Base-by-base conservation (phyloP, 768 basidiomycete genomes). In the Suillus discolor region DNA sequence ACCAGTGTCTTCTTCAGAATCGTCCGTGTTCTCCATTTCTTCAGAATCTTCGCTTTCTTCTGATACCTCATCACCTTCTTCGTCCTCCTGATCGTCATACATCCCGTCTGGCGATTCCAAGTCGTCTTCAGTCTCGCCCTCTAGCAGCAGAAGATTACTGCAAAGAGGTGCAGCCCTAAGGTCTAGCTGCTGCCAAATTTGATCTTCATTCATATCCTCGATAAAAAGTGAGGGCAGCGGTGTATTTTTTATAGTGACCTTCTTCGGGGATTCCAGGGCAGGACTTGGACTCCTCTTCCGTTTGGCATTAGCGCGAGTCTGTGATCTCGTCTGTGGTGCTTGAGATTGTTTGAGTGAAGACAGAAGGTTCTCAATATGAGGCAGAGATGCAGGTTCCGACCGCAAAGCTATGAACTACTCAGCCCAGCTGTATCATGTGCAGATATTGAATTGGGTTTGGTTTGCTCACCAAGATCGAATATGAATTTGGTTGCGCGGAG, bases 121-220 rank as follows among this genome's bases (percentile, higher is more conserved):
- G 36, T 63, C 74, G 2, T 75, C 75, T 67, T 75, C 80, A 20
- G 71, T 74, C 9, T 81, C 82, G 34, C 84, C 87, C 63, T 88
- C 87, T 23, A 94, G 79, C 44, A 88, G 83, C 57, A 91, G 85
- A 49, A 97, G 78, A 60, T 91, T 84, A 49, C 85, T 84, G 67
- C 90, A 91, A 28, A 98, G 79, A 54, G 83, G 84, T 67, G 87
- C 84, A 18, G 89, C 81, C 53, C 93, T 82, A 62, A 99, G 80
- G 73, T 99, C 97, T 63, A 99, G 76, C 79, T 99, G 97, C 47
- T 89, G 90, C 97, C 97, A 99, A 34, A 98, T 81, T 75, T 97
- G 96, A 64, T 93, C 92, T 28, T 87, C 84, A 69, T 89, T 90
- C 87, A 97, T 89, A 20, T 85, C 89, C 25, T 94, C 87, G 15